Evolutionary conservation across 2,329 filamentous ascomycete genomes (phyloP).

Genomic region (Cadophora sp.): DNA sequence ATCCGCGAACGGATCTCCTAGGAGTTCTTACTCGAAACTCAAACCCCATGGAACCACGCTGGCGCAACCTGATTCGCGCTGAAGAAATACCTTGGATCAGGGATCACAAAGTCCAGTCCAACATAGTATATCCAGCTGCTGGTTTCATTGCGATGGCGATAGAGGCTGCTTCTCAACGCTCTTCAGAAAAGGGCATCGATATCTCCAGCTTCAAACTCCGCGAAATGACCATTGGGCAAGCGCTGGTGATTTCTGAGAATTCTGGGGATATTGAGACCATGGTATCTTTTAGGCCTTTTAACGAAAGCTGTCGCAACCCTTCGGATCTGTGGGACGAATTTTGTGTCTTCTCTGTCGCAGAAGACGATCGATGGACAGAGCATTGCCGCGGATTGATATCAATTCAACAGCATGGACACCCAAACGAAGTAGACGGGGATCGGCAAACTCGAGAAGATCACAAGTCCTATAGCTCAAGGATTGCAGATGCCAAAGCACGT

Average conservation of each 20-base stretch:
- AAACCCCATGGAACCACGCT: not conserved
- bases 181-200: not conserved
- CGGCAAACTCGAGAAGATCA: not conserved
- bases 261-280: not conserved
- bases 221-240: not conserved
- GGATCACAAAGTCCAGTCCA: conserved; percentile 50
- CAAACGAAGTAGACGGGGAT: not conserved
- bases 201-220: not conserved
- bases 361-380: not conserved
- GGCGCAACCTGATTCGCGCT: not conserved
- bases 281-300: not conserved
- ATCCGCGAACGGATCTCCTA: not conserved
- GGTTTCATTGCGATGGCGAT: conserved; percentile 55
- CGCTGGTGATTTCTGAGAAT: not conserved
- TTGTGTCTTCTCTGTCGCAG: not conserved
- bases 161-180: conserved; percentile 45
- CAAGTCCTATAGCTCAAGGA: not conserved
- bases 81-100: conserved; percentile 52
- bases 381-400: not conserved
- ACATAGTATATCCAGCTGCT: conserved; percentile 52
- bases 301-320: not conserved
- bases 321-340: not conserved
- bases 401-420: not conserved
- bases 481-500: not conserved
- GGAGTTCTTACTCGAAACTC: not conserved